Evolutionary conservation across 192 early-diverging fungal species (phyloP), one percentile per base, ranked within the genome.

Genomic region (Umbelopsis vinacea): DNA sequence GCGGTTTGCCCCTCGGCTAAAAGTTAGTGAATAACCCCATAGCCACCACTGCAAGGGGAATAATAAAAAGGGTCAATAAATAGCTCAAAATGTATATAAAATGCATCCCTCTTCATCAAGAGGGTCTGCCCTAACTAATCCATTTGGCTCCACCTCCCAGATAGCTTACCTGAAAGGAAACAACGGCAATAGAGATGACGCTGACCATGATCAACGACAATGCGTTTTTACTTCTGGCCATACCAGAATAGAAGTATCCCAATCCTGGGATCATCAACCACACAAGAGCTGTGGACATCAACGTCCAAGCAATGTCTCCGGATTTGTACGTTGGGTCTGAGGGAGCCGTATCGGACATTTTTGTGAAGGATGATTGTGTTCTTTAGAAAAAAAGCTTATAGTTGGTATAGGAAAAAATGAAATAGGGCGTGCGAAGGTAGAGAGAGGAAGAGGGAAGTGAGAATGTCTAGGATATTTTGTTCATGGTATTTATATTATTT

Each of bases 1-100:
- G 12, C 70, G 70, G 69, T 76, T 80, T 7, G 88, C 92, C 0
- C 88, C 86, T 73, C 92, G 93, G 37, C 90, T 91, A 74, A 96
- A 95, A 37, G 93, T 84, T 14, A 98, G 82, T 38, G 92, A 93
- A 82, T 93, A 98, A 3, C 97, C 97, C 79, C 93, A 94, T 33
- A 96, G 76, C 71, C 92, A 86, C 95, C 95, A 98, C 88, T 96
- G 72, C 33, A 45, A 75, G 22, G 22, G 35, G 29, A 29, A 29
- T 29, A 29, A 29, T 29, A 29, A 47, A 5, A 35, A 11, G 11
- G 46, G 15, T 38, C 22, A 38, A n/a, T 29, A 71, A 50, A 21
- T 50, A 6, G 40, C n/a, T 21, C 15, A 50, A 50, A 50, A 50
- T 50, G 48, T 50, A 50, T 21, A 50, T 29, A 50, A 50, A 50